Evolutionary conservation across 2,329 filamentous ascomycete species (phyloP).

Genomic region (Xylaria sp.): DNA sequence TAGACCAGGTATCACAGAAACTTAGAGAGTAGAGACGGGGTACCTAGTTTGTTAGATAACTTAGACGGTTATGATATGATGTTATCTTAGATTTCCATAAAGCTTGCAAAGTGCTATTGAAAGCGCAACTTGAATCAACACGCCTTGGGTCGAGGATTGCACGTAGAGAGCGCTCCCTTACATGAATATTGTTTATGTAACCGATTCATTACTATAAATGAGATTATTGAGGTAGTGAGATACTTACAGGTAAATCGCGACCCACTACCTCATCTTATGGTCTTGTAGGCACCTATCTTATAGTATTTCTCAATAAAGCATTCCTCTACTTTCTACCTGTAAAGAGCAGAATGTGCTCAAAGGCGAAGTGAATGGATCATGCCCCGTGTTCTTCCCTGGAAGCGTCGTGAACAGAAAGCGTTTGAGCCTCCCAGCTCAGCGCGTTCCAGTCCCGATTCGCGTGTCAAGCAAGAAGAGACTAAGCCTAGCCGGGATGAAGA

Average conservation of each 20-base stretch:
- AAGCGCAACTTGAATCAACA: no score
- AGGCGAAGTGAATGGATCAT: constrained; percentile 48
- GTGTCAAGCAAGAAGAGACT: constrained; percentile 30
- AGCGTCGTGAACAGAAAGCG: constrained; percentile 47
- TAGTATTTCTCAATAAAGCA: not conserved
- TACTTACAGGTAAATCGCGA: not conserved
- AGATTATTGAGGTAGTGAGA: no score
- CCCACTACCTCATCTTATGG: not conserved
- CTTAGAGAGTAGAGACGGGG: constrained; percentile 26
- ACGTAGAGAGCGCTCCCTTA: no score
- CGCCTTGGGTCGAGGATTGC: no score
- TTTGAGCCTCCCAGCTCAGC: constrained; percentile 28
- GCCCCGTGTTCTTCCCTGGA: constrained; percentile 65
- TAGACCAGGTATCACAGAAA: constrained; percentile 52
- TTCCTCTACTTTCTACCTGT: not conserved
- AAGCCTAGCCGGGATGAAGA: constrained; percentile 24
- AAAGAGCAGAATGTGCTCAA: constrained; percentile 14
- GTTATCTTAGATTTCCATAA: no score
- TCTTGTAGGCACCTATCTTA: not conserved
- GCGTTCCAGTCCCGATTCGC: constrained; percentile 36
- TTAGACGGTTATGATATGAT: not conserved
- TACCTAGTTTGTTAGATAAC: not conserved
- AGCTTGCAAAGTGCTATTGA: no score
- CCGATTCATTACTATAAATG: no score
- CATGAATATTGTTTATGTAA: no score